Evolutionary conservation across 192 early-diverging fungal genomes (phyloP).

Genomic region (Dimargaris xerosporica): DNA sequence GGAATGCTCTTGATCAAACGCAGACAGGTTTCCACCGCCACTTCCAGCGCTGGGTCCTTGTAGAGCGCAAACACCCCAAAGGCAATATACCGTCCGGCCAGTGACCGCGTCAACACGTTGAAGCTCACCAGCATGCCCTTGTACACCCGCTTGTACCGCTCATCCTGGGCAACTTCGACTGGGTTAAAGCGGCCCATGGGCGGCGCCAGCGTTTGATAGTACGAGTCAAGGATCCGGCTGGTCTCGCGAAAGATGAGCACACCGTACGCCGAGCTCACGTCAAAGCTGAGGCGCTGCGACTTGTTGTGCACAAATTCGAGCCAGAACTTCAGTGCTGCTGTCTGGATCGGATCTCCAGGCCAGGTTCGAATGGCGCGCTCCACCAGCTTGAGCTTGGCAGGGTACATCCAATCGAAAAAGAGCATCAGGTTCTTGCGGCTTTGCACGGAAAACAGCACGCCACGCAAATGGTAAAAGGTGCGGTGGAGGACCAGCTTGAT

Average conservation of each 20-base stretch:
- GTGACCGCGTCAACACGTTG: constrained; percentile 43
- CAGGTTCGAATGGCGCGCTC: constrained; percentile 52
- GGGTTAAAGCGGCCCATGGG: not conserved
- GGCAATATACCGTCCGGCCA: constrained; percentile 72
- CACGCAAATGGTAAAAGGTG: constrained; percentile 60
- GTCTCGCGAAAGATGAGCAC: constrained; percentile 82
- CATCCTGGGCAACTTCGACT: not conserved
- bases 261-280: constrained; percentile 70
- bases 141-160: constrained; percentile 40
- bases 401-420: constrained; percentile 82
- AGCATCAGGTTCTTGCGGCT: constrained; percentile 37
- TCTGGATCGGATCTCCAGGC: constrained; percentile 41
- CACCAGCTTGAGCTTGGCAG: constrained; percentile 45
- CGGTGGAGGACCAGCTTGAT: constrained; percentile 34
- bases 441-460: constrained; percentile 52
- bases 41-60: constrained; percentile 58
- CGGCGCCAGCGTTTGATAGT: not conserved
- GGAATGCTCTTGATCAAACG: constrained; percentile 59
- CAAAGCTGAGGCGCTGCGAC: constrained; percentile 65
- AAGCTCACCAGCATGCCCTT: constrained; percentile 70
- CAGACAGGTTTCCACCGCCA: constrained; percentile 43
- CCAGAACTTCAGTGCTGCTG: constrained; percentile 59
- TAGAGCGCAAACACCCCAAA: constrained; percentile 88
- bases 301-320: constrained; percentile 71
- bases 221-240: constrained; percentile 21